These are phyloP conservation scores for Colletotrichum siamense DNA, from an alignment of 2,329 filamentous ascomycete genomes.

Conservation along the genomic window DNA sequence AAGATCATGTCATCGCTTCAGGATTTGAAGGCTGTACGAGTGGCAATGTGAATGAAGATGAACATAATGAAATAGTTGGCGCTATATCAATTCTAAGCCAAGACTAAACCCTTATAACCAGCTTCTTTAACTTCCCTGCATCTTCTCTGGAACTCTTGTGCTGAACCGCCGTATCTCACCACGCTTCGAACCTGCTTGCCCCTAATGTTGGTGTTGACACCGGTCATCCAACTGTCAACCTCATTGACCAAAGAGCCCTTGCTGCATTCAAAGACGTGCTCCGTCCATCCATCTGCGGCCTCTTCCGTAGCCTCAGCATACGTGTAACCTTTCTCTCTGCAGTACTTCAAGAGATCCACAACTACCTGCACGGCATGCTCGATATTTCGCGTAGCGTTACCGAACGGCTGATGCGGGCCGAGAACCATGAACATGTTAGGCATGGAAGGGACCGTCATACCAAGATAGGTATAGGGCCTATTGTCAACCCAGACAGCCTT, in stretches of 20 bases:
- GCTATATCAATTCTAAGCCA: not conserved
- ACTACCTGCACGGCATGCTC: constrained; percentile 47
- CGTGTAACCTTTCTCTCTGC: constrained; percentile 34
- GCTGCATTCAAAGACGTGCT: constrained; percentile 52
- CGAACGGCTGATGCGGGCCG: constrained; percentile 48
- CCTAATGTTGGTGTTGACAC: constrained; percentile 55
- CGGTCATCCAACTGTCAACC: constrained; percentile 61
- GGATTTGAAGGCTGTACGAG: not conserved
- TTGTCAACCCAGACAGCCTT: constrained; percentile 38
- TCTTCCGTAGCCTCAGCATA: constrained; percentile 45
- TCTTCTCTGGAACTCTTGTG: constrained; percentile 44
- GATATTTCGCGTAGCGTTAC: constrained; percentile 45
- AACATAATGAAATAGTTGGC: not conserved
- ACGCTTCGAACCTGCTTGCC: constrained; percentile 51
- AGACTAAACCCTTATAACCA: constrained; percentile 25
- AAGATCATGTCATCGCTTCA: not conserved
- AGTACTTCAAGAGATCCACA: constrained; percentile 37
- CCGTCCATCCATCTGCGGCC: constrained; percentile 45
- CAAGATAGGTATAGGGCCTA: constrained; percentile 44
- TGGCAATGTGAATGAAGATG: not conserved
- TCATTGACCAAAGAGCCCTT: constrained; percentile 49
- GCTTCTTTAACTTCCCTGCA: constrained; percentile 37
- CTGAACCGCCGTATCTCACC: constrained; percentile 51
- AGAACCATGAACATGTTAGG: constrained; percentile 55
- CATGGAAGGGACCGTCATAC: constrained; percentile 44